Evolutionary conservation across 2,329 filamentous ascomycete genomes (phyloP).

Genomic region (Aspergillus sergii): DNA sequence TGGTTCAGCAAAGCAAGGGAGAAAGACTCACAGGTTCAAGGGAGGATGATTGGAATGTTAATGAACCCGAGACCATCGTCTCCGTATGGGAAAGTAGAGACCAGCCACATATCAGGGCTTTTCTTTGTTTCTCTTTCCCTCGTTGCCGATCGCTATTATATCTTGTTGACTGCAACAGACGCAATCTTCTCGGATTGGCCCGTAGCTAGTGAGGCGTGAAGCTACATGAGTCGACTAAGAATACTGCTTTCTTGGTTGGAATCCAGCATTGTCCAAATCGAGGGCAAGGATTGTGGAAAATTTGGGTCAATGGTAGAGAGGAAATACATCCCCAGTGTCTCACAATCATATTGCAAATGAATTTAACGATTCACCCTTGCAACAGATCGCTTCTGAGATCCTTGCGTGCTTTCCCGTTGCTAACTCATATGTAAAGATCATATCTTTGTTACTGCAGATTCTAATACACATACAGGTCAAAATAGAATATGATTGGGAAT

Average conservation of each 20-base stretch:
- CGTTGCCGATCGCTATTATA: no score
- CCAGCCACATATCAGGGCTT: background rate
- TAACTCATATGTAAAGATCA: background rate
- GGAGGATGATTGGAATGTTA: constrained; percentile 2
- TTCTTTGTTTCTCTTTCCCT: background rate
- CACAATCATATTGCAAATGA: background rate
- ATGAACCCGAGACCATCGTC: background rate
- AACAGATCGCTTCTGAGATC: background rate
- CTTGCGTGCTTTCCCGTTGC: background rate
- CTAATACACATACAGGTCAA: background rate
- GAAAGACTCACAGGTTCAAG: background rate
- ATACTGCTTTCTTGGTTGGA: background rate
- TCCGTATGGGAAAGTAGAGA: background rate
- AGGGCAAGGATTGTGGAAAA: background rate
- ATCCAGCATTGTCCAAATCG: background rate
- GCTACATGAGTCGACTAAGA: background rate
- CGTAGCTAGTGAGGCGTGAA: no score
- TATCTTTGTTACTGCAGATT: background rate
- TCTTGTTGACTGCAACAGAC: no score
- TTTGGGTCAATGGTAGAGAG: background rate
- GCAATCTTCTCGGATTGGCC: no score
- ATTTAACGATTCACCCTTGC: background rate
- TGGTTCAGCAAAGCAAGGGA: background rate
- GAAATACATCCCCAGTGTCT: background rate
- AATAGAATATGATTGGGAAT: constrained; percentile 12